A percentile compares a stretch with the other conserved stretches of the same genome.
Conservation (phyloP, 2,329 filamentous ascomycete species). For the Fusarium sp. region DNA sequence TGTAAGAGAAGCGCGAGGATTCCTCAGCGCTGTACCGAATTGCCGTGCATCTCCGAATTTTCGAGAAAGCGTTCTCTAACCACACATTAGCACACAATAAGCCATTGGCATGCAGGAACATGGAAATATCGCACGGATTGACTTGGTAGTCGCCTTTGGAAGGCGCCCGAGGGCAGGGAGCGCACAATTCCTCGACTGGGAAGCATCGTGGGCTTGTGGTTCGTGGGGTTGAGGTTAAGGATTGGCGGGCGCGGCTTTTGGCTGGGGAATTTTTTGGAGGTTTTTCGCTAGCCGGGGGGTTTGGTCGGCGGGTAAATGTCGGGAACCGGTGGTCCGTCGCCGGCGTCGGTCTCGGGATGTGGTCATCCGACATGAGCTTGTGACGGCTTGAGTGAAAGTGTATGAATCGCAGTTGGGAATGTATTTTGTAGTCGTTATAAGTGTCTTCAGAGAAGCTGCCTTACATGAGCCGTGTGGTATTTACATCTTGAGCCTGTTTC, state of each 20-base stretch:
- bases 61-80: conserved; percentile 43
- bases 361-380: conserved; percentile 19
- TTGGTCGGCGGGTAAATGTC: conserved; percentile 51
- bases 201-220: conserved; percentile 54
- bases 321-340: conserved; percentile 37
- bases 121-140: conserved; percentile 43
- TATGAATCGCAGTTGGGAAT: background rate
- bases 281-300: conserved; percentile 4
- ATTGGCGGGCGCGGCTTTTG: conserved; percentile 13
- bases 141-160: conserved; percentile 46
- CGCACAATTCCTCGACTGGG: conserved; percentile 58
- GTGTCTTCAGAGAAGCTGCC: background rate
- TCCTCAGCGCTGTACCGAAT: conserved; percentile 50
- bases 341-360: conserved; percentile 15
- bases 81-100: conserved; percentile 26
- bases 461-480: conserved; percentile 26
- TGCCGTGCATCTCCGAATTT: conserved; percentile 50
- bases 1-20: conserved; percentile 30
- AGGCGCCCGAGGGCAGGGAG: conserved; percentile 50
- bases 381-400: conserved; percentile 10
- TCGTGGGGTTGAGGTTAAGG: conserved; percentile 34
- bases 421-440: background rate
- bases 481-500: conserved; percentile 35
- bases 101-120: conserved; percentile 5
- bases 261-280: conserved; percentile 45